Conservation (phyloP, 495 filamentous ascomycete species). For the Apiosordaria backusii region DNA sequence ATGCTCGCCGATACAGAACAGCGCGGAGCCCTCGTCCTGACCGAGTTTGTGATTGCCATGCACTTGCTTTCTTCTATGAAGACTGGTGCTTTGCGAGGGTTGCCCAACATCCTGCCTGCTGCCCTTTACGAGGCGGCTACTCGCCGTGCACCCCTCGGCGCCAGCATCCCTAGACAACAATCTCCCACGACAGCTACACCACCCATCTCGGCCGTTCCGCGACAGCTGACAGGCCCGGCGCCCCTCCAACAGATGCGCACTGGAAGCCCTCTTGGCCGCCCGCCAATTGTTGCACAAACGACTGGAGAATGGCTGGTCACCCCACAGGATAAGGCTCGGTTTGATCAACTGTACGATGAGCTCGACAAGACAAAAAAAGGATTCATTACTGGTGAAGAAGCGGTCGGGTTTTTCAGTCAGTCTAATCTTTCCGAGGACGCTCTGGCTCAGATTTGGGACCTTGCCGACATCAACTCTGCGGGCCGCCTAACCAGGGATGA, state of each 20-base stretch:
- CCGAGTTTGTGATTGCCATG: conserved; percentile 98
- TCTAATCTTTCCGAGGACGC: conserved; percentile 85
- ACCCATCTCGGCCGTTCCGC: conserved; percentile 42
- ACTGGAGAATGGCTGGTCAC: conserved; percentile 82
- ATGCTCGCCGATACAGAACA: conserved; percentile 89
- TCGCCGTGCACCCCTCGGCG: conserved; percentile 58
- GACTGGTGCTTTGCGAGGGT: conserved; percentile 68
- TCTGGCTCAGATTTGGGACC: conserved; percentile 95
- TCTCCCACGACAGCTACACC: conserved; percentile 36
- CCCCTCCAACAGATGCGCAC: conserved; percentile 48
- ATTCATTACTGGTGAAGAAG: conserved; percentile 86
- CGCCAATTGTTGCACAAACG: conserved; percentile 55
- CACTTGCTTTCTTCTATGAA: conserved; percentile 90
- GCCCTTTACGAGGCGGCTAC: conserved; percentile 90
- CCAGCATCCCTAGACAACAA: conserved; percentile 29
- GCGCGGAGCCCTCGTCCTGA: conserved; percentile 78
- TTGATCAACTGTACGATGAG: conserved; percentile 77
- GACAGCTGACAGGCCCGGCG: conserved; percentile 45
- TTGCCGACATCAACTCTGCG: conserved; percentile 89
- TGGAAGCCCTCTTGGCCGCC: conserved; percentile 65
- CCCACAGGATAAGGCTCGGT: conserved; percentile 76
- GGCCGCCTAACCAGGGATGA: conserved; percentile 82
- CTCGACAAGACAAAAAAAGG: conserved; percentile 77
- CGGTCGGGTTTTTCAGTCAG: conserved; percentile 91
- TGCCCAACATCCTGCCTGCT: conserved; percentile 79